A percentile compares a stretch with the other conserved stretches of the same genome.
These are phyloP conservation scores for Pulveroboletus frians DNA, from an alignment of 768 basidiomycete genomes.

Conservation along the genomic window DNA sequence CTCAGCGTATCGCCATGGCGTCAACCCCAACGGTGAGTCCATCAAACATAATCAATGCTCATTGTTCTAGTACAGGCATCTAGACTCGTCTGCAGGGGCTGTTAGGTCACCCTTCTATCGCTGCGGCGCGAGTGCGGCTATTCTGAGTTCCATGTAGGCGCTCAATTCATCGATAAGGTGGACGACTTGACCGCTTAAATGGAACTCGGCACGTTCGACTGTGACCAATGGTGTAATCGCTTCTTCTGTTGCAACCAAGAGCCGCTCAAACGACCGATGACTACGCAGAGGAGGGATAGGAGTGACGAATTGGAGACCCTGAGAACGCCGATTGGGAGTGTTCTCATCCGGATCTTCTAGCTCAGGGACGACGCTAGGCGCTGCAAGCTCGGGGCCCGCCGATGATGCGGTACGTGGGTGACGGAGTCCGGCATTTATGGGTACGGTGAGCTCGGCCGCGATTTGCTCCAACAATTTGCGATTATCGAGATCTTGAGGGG, in stretches of 20 bases:
- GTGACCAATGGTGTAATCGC: neutral
- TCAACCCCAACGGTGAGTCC: too few species aligned
- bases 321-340: conserved; percentile 20
- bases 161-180: conserved; percentile 23
- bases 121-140: neutral
- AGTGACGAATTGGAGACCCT: conserved; percentile 21
- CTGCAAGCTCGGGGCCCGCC: neutral
- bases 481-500: conserved; percentile 20
- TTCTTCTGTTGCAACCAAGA: conserved; percentile 4
- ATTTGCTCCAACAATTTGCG: neutral
- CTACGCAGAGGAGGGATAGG: conserved; percentile 24
- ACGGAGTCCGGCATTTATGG: neutral
- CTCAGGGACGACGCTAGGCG: neutral
- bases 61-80: too few species aligned
- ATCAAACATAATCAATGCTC: too few species aligned
- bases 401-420: neutral
- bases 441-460: neutral
- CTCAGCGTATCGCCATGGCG: too few species aligned
- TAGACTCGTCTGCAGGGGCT: too few species aligned
- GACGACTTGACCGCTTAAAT: neutral
- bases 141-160: conserved; percentile 16
- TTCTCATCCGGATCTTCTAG: conserved; percentile 15
- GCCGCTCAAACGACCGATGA: conserved; percentile 18
- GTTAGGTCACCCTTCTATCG: too few species aligned
- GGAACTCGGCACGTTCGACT: neutral